Base-by-base conservation (phyloP, 2,329 filamentous ascomycete genomes). In the Exophiala bonariae region DNA sequence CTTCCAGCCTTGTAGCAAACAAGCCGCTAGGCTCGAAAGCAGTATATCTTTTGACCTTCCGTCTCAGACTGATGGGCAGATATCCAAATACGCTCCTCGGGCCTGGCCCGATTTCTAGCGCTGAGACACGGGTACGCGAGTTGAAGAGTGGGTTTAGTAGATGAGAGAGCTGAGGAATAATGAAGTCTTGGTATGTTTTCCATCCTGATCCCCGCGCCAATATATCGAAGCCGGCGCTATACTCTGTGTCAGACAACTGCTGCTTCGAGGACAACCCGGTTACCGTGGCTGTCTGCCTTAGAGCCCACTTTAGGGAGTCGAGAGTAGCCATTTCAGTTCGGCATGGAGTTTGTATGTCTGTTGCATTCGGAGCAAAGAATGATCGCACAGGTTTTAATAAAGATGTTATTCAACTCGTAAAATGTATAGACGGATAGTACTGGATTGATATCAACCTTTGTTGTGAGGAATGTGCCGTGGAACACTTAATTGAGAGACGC, bases 71-170 rank as follows among this genome's bases (percentile, higher is more conserved):
- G 8, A 23, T 11, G 3, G 80, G 76, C 14, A 85, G 64, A 58
- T 69, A 41, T 45, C 65, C 75, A 39, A 85, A 66, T 6, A 85
- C 56, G 55, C 71, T 83, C 61, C 73, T 68, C 0, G 77, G 73
- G 7, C 81, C 81, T 0, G 82, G 78, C 52, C 79, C 79, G 41
- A 84, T 76, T 56, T 85, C 82, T 4, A 85, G 67, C 13, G 75
- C 71, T 3, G 80, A 82, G 50, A 83, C 62, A 11, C 57, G 38
- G 19, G 5, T 41, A 22, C 66, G 69, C 4, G 72, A 73, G 30
- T 64, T 57, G 54, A 75, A 61, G 28, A 79, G 64, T 44, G 69
- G 56, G 1, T 44, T 39, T 2, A 82, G 55, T 0, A 77, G 50
- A 26, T 62, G 57, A 40, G 65, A 64, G 3, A 82, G 63, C 32